phyloP scores from a whole-genome alignment of 2,329 filamentous ascomycete genomes.

The Aspergillus sp. region DNA sequence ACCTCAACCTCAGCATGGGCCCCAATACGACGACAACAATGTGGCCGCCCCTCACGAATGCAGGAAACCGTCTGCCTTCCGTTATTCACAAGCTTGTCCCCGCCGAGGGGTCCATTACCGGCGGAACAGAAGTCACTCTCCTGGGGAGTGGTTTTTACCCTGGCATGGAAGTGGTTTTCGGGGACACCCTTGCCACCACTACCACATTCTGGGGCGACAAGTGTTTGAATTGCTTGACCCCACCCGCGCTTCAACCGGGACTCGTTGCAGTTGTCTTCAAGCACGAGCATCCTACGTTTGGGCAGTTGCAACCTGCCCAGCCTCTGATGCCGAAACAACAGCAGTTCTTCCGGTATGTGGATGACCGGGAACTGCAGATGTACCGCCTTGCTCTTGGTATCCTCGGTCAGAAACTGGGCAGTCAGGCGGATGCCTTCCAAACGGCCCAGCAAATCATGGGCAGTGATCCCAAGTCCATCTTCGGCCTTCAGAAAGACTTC shows the following conservation, averaged over 20 bases:
- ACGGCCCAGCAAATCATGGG: constrained; percentile 49
- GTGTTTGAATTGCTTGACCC: constrained; percentile 75
- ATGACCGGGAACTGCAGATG: constrained; percentile 48
- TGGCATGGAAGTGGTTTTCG: constrained; percentile 81
- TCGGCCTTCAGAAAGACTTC: constrained; percentile 44
- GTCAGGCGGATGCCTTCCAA: constrained; percentile 47
- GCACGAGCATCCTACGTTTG: constrained; percentile 50
- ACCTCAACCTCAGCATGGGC: constrained; percentile 25
- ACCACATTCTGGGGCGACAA: constrained; percentile 79
- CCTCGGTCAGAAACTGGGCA: constrained; percentile 46
- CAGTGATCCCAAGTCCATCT: constrained; percentile 46
- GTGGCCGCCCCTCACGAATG: constrained; percentile 52
- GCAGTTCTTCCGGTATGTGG: constrained; percentile 66
- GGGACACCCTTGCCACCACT: constrained; percentile 64
- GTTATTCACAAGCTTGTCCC: constrained; percentile 82
- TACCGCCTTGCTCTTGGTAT: constrained; percentile 44
- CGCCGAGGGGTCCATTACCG: constrained; percentile 73
- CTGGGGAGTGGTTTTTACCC: constrained; percentile 78
- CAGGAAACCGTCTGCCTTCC: constrained; percentile 54
- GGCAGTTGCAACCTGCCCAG: constrained; percentile 43
- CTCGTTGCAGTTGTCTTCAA: constrained; percentile 70
- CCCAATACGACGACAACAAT: constrained; percentile 51
- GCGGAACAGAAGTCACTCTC: constrained; percentile 83
- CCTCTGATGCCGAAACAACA: constrained; percentile 48
- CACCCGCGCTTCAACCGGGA: constrained; percentile 66